A percentile compares a stretch with the other conserved stretches of the same genome.
phyloP scores from a whole-genome alignment of 345 rosid species.

The Populus alba region DNA sequence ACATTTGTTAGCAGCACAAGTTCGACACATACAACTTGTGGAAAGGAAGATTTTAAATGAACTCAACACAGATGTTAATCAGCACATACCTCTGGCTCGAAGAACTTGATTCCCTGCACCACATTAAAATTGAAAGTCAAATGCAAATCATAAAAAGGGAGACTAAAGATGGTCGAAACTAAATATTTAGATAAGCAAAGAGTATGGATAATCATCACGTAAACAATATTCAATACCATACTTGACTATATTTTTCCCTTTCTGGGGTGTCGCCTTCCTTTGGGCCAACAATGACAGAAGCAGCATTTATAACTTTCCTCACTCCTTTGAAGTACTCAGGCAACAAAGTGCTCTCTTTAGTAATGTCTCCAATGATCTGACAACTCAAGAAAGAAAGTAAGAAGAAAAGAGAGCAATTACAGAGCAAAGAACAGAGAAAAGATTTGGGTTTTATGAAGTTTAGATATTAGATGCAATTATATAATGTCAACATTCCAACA shows the following conservation, averaged over 20 bases:
- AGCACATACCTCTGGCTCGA: constrained; percentile 84
- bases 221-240: constrained; percentile 19
- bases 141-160: background rate
- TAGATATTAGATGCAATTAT: background rate
- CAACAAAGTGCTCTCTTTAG: constrained; percentile 61
- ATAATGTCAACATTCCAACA: background rate
- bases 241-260: constrained; percentile 90
- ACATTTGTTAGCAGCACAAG: background rate
- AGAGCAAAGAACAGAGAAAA: background rate
- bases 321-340: constrained; percentile 82
- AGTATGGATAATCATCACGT: background rate
- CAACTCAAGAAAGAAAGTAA: background rate
- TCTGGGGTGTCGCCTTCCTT: constrained; percentile 99
- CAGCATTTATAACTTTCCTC: constrained; percentile 77
- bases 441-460: background rate
- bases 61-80: constrained; percentile 10
- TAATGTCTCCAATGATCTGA: constrained; percentile 78
- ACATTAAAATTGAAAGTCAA: constrained; percentile 27
- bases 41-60: constrained; percentile 5
- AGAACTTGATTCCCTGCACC: constrained; percentile 89
- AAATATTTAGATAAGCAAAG: too few species aligned
- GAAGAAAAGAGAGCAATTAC: background rate
- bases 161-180: background rate
- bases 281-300: constrained; percentile 90
- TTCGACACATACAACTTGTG: background rate